Evolutionary conservation across 768 basidiomycete species (phyloP), one percentile per base, ranked within the genome.

Genomic region (Pleurotus eryngii): DNA sequence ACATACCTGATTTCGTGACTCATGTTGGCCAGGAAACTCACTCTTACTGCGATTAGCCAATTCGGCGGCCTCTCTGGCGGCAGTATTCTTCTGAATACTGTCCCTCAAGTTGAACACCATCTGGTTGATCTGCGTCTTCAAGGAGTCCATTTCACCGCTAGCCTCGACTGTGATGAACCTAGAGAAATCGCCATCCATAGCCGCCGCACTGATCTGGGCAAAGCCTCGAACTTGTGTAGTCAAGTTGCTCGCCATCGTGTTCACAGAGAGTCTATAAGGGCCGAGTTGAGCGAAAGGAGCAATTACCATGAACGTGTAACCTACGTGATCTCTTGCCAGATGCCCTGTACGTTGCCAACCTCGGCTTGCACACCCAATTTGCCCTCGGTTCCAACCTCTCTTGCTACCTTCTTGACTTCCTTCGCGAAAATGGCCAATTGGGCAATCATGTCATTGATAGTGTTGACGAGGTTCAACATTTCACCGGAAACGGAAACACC

Each of bases 1-100:
- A 78, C 85, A 12, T 58, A 91, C 92, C 94, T 78, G 67, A 95
- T 95, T 74, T 95, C 93, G 68, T 96, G 95, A 5, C 87, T 90
- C 96, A 98, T 99, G 64, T 98, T 98, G 2, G 96, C 96, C 77
- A 98, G 81, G 77, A 98, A 98, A 98, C 74, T 99, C 96, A 42
- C 88, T 90, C 80, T 99, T 98, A 70, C 83, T 87, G 72, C 92
- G 83, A 71, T 99, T 98, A 15, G 96, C 96, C 66, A 95, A 72
- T 72, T 99, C 96, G 42, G 96, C 96, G 0, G 95, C 94, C 71
- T 97, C 95, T 66, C 95, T 85, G 8, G 96, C 96, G 14, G 91
- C 90, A 1, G 95, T 98, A 68, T 99, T 98, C 86, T 95, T 96
- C 81, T 98, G 96, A 51, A 99, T 96, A 62, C 84, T 87, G 69